Base-by-base conservation (phyloP, 1,284 basidiomycete species). In the Rhodotorula sp. region DNA sequence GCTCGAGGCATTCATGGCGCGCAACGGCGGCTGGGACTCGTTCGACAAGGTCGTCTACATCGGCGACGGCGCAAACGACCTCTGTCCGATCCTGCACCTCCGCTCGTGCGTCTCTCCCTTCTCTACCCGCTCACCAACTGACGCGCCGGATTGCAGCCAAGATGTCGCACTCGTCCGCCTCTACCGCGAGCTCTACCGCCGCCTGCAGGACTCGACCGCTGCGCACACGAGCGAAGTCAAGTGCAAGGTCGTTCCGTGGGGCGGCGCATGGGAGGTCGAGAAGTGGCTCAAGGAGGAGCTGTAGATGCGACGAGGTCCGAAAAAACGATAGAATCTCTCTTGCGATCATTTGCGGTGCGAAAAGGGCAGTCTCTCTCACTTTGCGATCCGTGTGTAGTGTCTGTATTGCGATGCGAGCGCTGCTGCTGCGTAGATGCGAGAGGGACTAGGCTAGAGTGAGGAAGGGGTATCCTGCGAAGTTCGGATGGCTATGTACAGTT, bases 61-160 rank as follows among this genome's bases (percentile, higher is more conserved):
- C 65, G 96, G 95, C 30, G 95, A 99, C 51, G 95, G 95, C 2
- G 85, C 86, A 18, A 99, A 99, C 80, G 96, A 99, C 80, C 97
- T 91, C 79, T 99, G 96, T 79, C 94, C 95, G 7, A 85, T 94
- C 60, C 81, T 95, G 65, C 87, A 90, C 63, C 83, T 98, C 67
- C 83, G 89, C 81, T 84, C 85, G 88, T 91, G 74, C 68, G 85
- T 59, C 59, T 47, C 47, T 47, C 20, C n/a, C 28, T 26, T 44
- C 13, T 37, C 34, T 26, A 13, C 34, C 3, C 34, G 8, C 24
- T 8, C 4, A 6, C 6, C 11, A 11, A 13, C 50, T 26, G 10
- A 34, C 8, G 18, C 3, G 20, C 15, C 37, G 40, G 50, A 13
- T 5, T 31, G 24, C 68, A 91, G 89, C 63, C 87, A 89, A 81